Evolutionary conservation across 257 asterid genomes (phyloP).

Genomic region (Primulina eburnea): DNA sequence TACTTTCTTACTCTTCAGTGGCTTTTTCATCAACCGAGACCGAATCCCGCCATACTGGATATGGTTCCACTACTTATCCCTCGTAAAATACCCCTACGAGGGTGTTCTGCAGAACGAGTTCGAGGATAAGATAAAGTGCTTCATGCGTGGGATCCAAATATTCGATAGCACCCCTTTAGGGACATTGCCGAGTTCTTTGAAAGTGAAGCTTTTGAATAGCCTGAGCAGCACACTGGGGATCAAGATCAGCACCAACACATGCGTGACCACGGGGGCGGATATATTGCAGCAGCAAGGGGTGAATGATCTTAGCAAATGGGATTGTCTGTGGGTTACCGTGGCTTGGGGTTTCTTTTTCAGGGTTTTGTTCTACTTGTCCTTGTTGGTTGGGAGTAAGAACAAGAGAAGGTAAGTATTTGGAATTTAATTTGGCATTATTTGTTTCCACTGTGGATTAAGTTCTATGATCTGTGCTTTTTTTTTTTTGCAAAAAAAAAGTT

Average conservation of each 20-base stretch:
- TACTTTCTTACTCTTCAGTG: slow-evolving; percentile 74
- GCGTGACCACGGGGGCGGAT: slow-evolving; percentile 75
- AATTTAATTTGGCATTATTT: background rate
- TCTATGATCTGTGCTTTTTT: no score
- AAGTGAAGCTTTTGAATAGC: slow-evolving; percentile 47
- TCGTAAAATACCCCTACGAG: slow-evolving; percentile 78
- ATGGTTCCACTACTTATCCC: slow-evolving; percentile 78
- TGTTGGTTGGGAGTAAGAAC: slow-evolving; percentile 71
- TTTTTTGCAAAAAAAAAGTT: no score
- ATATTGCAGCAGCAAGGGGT: slow-evolving; percentile 74
- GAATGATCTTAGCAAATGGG: slow-evolving; percentile 60
- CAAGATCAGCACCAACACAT: slow-evolving; percentile 50
- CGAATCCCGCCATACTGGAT: slow-evolving; percentile 81
- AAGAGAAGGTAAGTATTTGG: slow-evolving; percentile 45
- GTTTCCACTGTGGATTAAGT: no score
- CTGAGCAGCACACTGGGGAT: slow-evolving; percentile 59
- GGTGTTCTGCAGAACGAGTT: slow-evolving; percentile 74
- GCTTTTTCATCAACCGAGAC: slow-evolving; percentile 74
- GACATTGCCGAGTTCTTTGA: slow-evolving; percentile 44
- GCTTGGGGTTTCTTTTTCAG: slow-evolving; percentile 89
- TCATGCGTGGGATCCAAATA: slow-evolving; percentile 59
- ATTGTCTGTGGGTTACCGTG: slow-evolving; percentile 58
- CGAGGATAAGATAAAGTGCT: slow-evolving; percentile 55
- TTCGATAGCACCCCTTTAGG: slow-evolving; percentile 65
- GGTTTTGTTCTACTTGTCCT: slow-evolving; percentile 60